A percentile compares a stretch with the other conserved stretches of the same genome.
Evolutionary conservation across 2,329 filamentous ascomycete species (phyloP).

Genomic region (Juglanconis sp.): DNA sequence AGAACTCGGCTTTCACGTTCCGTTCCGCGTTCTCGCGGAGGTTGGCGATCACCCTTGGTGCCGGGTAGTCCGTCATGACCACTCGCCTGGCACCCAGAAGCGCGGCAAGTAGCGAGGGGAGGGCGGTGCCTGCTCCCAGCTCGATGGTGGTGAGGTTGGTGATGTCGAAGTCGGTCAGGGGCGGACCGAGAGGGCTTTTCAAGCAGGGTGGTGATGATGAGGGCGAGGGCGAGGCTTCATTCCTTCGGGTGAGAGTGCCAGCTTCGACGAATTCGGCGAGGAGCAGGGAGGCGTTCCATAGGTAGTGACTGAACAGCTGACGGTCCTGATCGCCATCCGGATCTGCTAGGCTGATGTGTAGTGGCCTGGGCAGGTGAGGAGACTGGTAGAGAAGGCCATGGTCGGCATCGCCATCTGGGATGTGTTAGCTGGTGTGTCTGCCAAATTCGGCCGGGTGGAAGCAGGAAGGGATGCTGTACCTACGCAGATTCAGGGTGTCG

Average conservation of each 20-base stretch:
- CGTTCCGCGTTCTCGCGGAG: conserved; percentile 54
- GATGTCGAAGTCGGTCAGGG: conserved; percentile 41
- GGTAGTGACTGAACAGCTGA: conserved; percentile 65
- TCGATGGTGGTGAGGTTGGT: conserved; percentile 55
- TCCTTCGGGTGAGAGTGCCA: conserved; percentile 32
- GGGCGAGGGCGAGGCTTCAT: background rate
- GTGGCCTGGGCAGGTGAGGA: conserved; percentile 43
- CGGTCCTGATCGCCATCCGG: conserved; percentile 52
- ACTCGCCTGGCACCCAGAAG: conserved; percentile 49
- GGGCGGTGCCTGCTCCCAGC: conserved; percentile 63
- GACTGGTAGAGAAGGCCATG: conserved; percentile 58
- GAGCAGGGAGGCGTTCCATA: conserved; percentile 66
- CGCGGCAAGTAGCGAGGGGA: conserved; percentile 49
- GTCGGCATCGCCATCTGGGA: conserved; percentile 53
- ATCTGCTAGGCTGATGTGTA: conserved; percentile 45
- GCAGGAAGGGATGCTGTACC: background rate
- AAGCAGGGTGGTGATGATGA: background rate
- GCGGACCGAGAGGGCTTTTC: conserved; percentile 12
- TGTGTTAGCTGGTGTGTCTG: background rate
- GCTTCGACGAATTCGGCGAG: conserved; percentile 55
- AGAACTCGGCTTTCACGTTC: conserved; percentile 40
- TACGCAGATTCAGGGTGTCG: conserved; percentile 58
- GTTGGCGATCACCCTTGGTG: conserved; percentile 55
- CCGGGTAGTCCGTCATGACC: conserved; percentile 66
- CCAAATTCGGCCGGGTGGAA: background rate